Percentiles rank a stretch among this genome's conserved stretches.
Conservation (phyloP, 202 grass and related monocot genomes). For the Dendrocalamus latiflorus region DNA sequence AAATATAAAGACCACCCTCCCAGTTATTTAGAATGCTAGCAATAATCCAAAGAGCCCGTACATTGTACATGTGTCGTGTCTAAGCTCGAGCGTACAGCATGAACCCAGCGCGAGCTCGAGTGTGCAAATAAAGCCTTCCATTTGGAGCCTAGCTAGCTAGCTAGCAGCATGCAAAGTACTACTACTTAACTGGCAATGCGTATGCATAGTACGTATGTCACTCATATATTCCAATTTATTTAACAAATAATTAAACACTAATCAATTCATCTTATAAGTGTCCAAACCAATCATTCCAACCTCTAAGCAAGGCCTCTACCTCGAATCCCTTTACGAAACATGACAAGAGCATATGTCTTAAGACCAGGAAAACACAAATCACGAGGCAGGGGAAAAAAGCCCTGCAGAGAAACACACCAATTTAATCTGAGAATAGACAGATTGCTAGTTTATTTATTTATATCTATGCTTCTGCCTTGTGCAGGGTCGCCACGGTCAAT, state of each 20-base stretch:
- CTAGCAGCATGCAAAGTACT: neutral
- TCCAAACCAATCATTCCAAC: constrained; percentile 48
- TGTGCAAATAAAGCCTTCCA: constrained; percentile 23
- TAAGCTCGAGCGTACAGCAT: neutral
- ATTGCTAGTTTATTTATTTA: neutral
- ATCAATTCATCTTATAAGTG: constrained; percentile 3
- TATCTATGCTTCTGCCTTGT: neutral
- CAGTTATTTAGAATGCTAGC: too few species aligned
- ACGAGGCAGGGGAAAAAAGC: neutral
- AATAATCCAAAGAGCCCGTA: too few species aligned
- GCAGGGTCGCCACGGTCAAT: too few species aligned
- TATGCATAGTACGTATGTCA: neutral
- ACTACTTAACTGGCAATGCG: neutral
- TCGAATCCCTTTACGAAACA: constrained; percentile 39
- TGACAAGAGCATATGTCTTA: constrained; percentile 24
- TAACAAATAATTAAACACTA: neutral
- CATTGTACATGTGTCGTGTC: neutral
- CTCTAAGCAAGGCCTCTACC: neutral
- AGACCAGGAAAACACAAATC: constrained; percentile 18
- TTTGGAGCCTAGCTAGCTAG: constrained; percentile 35
- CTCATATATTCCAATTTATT: neutral
- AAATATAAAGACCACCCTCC: too few species aligned
- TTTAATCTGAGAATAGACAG: constrained; percentile 15
- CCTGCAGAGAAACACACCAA: too few species aligned
- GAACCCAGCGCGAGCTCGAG: neutral